Evolutionary conservation across 306 rosid species (phyloP), one percentile per base, ranked within the genome.

Genomic region (Dalbergia cochinchinensis): DNA sequence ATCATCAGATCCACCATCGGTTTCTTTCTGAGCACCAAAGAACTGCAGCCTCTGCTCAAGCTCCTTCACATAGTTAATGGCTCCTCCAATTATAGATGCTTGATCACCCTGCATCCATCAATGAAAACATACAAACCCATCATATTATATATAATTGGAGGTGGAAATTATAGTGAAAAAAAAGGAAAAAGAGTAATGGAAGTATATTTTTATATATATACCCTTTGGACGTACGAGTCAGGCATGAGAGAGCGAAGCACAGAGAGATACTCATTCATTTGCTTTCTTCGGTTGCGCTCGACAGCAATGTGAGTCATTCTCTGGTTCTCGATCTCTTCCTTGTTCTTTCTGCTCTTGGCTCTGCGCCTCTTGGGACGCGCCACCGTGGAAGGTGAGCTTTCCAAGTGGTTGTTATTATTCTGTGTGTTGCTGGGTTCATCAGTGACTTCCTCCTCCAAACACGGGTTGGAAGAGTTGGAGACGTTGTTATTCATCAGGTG

Each of bases 301-400:
- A 96, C 99, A 3, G 97, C 93, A 85, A 96, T 96, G 93, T 96
- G 99, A 35, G 98, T 96, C 93, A 96, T 96, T 84, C 99, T 90
- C 74, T 96, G 99, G 65, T 88, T 96, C 90, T 96, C 98, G 34
- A 96, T 93, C 65, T 96, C 99, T 71, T 96, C 94, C 60, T 89
- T 82, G 76, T 96, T 96, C 89, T 91, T 93, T 7, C 89, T 68
- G 53, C 83, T 87, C 83, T 83, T 91, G 11, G 86, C 73, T 31
- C 98, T 87, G 26, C 99, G 83, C 61, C 92, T 86, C 83, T 92
- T 93, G 1, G 88, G 91, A n/a, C 94, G 92, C 77, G 58, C 4
- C 14, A 74, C 44, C 44, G 50, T 65, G 12, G 85, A 48, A 47
- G 64, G 61, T 14, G 91, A 72, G 1, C 55, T 47, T 64, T 85